Conservation (phyloP, 164 flowering plant species). For the Chimonanthus salicifolius region DNA sequence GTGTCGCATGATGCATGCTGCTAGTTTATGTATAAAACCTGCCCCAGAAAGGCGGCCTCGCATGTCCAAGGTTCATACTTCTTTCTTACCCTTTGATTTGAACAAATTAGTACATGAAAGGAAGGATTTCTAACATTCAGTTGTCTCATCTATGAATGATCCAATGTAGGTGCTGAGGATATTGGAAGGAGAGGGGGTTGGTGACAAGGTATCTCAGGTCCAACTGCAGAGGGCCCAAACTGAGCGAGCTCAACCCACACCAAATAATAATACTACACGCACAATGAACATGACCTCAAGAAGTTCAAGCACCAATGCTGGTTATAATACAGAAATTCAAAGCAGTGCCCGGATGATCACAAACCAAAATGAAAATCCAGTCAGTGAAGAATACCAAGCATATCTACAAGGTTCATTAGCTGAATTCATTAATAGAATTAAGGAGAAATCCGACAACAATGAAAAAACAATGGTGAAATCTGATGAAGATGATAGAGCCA, state of each 20-base stretch:
- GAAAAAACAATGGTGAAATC: neutral
- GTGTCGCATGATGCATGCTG: constrained; percentile 30
- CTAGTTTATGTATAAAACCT: constrained; percentile 27
- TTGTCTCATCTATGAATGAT: neutral
- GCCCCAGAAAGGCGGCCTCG: constrained; percentile 29
- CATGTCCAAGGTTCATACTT: constrained; percentile 32
- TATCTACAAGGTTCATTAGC: constrained; percentile 26
- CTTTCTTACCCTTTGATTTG: neutral
- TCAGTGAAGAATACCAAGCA: constrained; percentile 21
- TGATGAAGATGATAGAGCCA: neutral
- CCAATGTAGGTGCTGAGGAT: constrained; percentile 24
- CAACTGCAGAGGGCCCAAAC: constrained; percentile 1
- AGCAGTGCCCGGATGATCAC: neutral
- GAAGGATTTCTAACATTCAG: neutral
- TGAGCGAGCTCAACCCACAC: constrained; percentile 4
- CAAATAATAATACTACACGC: neutral
- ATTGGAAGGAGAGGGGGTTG: constrained; percentile 29
- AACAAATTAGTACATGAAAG: neutral
- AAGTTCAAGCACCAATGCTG: neutral
- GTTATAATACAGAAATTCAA: neutral
- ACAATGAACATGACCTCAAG: neutral
- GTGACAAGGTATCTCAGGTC: constrained; percentile 8
- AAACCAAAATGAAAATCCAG: constrained; percentile 10
- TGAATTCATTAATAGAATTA: constrained; percentile 17
- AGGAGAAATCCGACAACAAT: neutral